Evolutionary conservation across 2,329 filamentous ascomycete species (phyloP).

Genomic region (Aspergillus chevalieri): DNA sequence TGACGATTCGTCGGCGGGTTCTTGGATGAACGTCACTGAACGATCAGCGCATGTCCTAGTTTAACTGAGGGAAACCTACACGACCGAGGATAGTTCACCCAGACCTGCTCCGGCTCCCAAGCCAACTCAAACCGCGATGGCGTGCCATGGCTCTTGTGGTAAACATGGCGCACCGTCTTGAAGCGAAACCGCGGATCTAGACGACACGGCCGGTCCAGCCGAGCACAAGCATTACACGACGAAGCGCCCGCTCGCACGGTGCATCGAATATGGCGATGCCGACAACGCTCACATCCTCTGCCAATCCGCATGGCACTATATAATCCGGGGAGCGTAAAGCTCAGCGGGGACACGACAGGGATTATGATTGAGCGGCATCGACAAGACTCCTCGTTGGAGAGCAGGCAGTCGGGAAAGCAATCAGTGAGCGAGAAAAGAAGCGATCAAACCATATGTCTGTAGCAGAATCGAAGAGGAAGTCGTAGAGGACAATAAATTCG

Average conservation of each 20-base stretch:
- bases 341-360: not conserved
- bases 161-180: constrained; percentile 27
- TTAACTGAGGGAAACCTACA: constrained; percentile 12
- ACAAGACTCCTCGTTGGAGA: not conserved
- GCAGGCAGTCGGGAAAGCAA: not conserved
- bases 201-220: constrained; percentile 23
- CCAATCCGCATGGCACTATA: constrained; percentile 24
- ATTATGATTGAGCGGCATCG: not conserved
- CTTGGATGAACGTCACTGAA: constrained; percentile 24
- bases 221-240: constrained; percentile 23
- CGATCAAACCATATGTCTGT: not conserved
- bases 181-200: constrained; percentile 30
- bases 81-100: constrained; percentile 25
- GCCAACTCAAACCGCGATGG: constrained; percentile 22
- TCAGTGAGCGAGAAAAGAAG: not conserved
- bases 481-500: not conserved
- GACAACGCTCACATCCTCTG: constrained; percentile 30
- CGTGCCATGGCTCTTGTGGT: constrained; percentile 23
- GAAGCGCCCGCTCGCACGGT: constrained; percentile 22
- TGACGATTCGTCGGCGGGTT: constrained; percentile 13
- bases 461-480: not conserved
- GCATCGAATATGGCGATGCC: constrained; percentile 31
- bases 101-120: constrained; percentile 26
- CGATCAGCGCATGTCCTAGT: not conserved
- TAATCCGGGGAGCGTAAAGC: not conserved